Conservation (phyloP, 2,329 filamentous ascomycete genomes). For the Alternaria ethzedia region DNA sequence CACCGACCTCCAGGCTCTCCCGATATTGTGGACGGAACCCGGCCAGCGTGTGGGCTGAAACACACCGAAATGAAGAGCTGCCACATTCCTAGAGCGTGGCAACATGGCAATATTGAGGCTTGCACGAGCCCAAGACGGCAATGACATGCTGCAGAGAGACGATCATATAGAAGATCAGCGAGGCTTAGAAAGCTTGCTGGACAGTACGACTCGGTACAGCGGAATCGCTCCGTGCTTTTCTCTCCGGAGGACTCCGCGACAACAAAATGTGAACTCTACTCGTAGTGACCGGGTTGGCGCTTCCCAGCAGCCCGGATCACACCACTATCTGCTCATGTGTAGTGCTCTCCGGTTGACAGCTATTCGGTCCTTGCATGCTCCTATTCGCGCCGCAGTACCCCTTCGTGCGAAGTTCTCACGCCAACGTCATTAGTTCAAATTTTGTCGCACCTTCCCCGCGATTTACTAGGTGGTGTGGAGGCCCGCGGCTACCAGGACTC, state of each 20-base stretch:
- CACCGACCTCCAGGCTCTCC: not conserved
- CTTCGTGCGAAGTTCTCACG: conserved; percentile 32
- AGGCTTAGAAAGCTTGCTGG: not conserved
- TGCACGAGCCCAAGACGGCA: not conserved
- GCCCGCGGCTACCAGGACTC: conserved; percentile 6
- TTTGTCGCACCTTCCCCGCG: conserved; percentile 24
- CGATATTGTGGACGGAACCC: not conserved
- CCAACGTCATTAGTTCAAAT: conserved; percentile 18
- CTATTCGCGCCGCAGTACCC: conserved; percentile 21
- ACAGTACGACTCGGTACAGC: not conserved
- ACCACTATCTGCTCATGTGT: conserved; percentile 16
- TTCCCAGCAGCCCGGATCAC: conserved; percentile 12
- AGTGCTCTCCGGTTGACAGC: conserved; percentile 3
- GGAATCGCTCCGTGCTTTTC: conserved; percentile 6
- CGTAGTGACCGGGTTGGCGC: not conserved
- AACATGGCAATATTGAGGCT: not conserved
- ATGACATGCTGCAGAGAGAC: not conserved
- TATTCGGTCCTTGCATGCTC: conserved; percentile 2
- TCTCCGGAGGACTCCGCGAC: not conserved
- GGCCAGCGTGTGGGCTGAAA: not conserved
- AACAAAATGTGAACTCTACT: not conserved
- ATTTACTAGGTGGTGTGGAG: conserved; percentile 16
- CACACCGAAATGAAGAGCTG: not conserved
- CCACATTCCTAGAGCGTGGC: too few relatives aligned
- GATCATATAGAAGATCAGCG: not conserved